phyloP scores from a whole-genome alignment of 2,329 filamentous ascomycete species.

The Furcasterigmium sp. region DNA sequence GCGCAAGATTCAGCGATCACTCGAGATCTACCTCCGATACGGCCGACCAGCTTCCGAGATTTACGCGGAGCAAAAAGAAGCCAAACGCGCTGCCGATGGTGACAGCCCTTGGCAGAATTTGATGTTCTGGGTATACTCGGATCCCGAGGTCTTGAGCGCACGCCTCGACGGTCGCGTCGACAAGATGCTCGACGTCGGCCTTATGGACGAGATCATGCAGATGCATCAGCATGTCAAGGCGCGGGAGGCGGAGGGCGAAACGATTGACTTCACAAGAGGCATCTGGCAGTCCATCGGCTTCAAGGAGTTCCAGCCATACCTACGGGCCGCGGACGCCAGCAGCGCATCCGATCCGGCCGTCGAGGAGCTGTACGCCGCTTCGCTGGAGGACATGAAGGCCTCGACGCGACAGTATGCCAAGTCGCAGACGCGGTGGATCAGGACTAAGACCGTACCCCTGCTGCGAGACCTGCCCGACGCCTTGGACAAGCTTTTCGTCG shows the following conservation, averaged over 20 bases:
- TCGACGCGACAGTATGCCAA: constrained; percentile 86
- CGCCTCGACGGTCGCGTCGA: constrained; percentile 76
- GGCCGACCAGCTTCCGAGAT: constrained; percentile 79
- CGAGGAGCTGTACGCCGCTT: constrained; percentile 48
- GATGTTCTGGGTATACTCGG: constrained; percentile 83
- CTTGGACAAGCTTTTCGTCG: constrained; percentile 61
- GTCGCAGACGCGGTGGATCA: constrained; percentile 82
- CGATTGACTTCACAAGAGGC: constrained; percentile 69
- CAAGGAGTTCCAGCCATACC: constrained; percentile 79
- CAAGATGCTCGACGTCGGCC: constrained; percentile 65
- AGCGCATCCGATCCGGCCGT: constrained; percentile 26
- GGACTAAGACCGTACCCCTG: constrained; percentile 70
- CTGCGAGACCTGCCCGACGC: constrained; percentile 50
- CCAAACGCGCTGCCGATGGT: constrained; percentile 19
- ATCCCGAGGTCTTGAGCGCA: constrained; percentile 59
- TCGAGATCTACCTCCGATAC: constrained; percentile 84
- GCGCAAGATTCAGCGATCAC: constrained; percentile 81
- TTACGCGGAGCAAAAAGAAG: constrained; percentile 69
- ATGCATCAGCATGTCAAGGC: constrained; percentile 35
- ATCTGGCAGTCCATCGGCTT: constrained; percentile 98
- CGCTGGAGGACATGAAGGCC: constrained; percentile 71
- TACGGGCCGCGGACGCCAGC: constrained; percentile 33
- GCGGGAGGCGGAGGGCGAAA: constrained; percentile 35
- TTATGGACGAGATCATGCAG: constrained; percentile 42
- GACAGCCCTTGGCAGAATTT: constrained; percentile 50